These are phyloP conservation scores for Pichia membranifaciens DNA, from an alignment of 805 yeast genomes.

Conservation along the genomic window DNA sequence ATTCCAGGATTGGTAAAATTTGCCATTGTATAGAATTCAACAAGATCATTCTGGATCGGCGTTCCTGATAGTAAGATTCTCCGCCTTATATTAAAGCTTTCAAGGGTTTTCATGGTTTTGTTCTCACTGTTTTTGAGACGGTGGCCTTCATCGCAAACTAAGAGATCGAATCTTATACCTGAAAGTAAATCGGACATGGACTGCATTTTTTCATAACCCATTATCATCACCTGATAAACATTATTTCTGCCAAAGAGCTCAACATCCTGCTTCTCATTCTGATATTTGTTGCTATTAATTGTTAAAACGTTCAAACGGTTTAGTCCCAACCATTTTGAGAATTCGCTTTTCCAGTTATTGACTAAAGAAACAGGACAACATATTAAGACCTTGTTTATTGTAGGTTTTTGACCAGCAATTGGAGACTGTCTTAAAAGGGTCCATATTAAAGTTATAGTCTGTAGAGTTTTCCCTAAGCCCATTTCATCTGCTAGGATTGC, in stretches of 20 bases:
- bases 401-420: constrained; percentile 28
- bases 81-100: constrained; percentile 45
- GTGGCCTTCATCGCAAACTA: constrained; percentile 96
- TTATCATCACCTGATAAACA: constrained; percentile 75
- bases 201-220: constrained; percentile 81
- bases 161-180: constrained; percentile 49
- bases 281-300: constrained; percentile 42
- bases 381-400: constrained; percentile 54
- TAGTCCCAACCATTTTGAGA: constrained; percentile 78
- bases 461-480: constrained; percentile 92
- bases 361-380: constrained; percentile 91
- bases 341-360: constrained; percentile 83
- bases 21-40: constrained; percentile 73
- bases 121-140: constrained; percentile 70
- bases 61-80: constrained; percentile 64
- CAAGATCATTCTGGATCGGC: constrained; percentile 78
- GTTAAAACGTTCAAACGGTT: constrained; percentile 63
- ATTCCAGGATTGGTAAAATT: constrained; percentile 83
- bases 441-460: constrained; percentile 80
- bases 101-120: constrained; percentile 62
- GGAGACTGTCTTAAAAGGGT: constrained; percentile 71
- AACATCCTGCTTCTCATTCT: constrained; percentile 53
- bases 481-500: constrained; percentile 92
- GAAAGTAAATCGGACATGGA: constrained; percentile 45
- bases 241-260: constrained; percentile 56